These are phyloP conservation scores for Crotalaria pallida DNA, from an alignment of 306 rosid species.

Conservation along the genomic window DNA sequence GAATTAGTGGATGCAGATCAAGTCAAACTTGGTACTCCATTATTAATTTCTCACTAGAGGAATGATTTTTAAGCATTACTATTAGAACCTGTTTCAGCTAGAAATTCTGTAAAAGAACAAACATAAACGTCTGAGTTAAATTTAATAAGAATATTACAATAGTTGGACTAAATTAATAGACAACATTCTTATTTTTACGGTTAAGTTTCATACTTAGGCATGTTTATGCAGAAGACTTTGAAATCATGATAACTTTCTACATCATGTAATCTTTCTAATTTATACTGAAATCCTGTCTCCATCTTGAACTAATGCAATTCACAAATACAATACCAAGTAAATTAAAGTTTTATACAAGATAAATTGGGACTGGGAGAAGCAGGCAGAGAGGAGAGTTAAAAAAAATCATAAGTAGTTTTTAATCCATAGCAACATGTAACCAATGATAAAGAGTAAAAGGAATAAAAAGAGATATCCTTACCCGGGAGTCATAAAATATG, in stretches of 20 bases:
- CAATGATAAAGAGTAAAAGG: background rate
- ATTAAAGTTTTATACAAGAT: background rate
- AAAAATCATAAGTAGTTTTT: background rate
- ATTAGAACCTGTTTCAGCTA: background rate
- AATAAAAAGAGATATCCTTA: background rate
- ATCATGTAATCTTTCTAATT: background rate
- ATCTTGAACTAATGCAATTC: background rate
- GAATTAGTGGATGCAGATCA: background rate
- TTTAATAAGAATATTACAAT: background rate
- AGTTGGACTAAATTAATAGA: background rate
- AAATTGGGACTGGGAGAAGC: background rate
- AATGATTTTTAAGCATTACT: background rate
- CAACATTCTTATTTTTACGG: background rate
- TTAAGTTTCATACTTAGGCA: background rate
- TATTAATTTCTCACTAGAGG: background rate
- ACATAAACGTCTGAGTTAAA: background rate
- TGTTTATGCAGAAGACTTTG: background rate
- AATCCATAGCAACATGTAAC: background rate
- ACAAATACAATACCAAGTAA: background rate
- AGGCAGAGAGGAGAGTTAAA: background rate
- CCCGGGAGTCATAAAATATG: background rate
- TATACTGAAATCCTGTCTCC: background rate
- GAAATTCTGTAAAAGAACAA: background rate
- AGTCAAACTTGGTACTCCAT: constrained; percentile 6
- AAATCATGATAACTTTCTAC: background rate